Evolutionary conservation across 78 protist species (phyloP), one percentile per base, ranked within the genome.

Genomic region (Paulinella micropora): DNA sequence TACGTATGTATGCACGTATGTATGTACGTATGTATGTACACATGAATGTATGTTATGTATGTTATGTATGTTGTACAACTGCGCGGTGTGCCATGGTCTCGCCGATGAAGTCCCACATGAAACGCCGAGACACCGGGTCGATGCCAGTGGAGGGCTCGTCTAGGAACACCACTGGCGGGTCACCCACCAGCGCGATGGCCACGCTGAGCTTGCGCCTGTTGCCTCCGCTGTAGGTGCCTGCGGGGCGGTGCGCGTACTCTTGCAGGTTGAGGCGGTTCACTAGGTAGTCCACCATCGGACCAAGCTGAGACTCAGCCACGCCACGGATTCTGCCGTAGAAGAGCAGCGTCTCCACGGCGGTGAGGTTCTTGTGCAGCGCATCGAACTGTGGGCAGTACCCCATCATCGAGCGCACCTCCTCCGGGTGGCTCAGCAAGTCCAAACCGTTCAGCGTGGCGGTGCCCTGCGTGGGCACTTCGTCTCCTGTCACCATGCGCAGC

Each of bases 301-400:
- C 81, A 2, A 37, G 79, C 0, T 0, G 29, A n/a, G 3, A 0
- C 39, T 39, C 73, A 37, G 32, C 0, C 41, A 94, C 38, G 23
- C 95, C 95, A 38, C 87, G 92, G 34, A 96, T 87, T 36, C 92
- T 3, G 28, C 93, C 94, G 79, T 86, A 95, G 89, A 94, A 94
- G 29, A 79, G 34, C 9, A 96, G 90, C 39, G 94, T 94, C 89
- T 96, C 97, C 39, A 9, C 69, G 39, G 87, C 89, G 6, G 94
- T 91, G 34, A 96, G 38, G 37, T 86, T 77, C 29, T 87, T 15
- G 86, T 28, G 23, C 39, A 83, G 37, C 0, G 92, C 86, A 87
- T 95, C 94, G 89, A 89, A 89, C 90, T 96, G 98, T 34, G 96
- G 95, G 67, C 97, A 95, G 37, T 94, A 82, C 39, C 99, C 99